Conservation (phyloP, 495 filamentous ascomycete genomes). For the Astrothelium macrocarpum region DNA sequence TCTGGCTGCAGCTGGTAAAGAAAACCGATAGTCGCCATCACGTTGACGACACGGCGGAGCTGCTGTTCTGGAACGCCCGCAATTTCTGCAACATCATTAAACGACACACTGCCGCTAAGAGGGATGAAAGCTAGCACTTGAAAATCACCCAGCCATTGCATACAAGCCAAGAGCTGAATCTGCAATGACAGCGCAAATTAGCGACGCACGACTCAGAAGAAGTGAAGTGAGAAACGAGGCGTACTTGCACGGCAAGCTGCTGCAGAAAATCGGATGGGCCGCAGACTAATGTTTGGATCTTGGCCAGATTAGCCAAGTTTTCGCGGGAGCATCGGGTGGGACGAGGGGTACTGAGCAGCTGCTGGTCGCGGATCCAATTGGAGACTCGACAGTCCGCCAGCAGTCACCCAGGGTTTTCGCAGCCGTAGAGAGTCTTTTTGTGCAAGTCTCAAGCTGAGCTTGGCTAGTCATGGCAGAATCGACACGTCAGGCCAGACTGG, state of each 20-base stretch:
- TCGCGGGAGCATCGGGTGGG: too few relatives aligned
- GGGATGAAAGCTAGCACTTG: slow-evolving; percentile 39
- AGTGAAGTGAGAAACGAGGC: background rate
- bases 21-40: slow-evolving; percentile 33
- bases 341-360: too few relatives aligned
- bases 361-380: too few relatives aligned
- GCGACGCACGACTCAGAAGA: background rate
- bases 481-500: too few relatives aligned
- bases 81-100: slow-evolving; percentile 34
- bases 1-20: slow-evolving; percentile 31
- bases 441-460: too few relatives aligned
- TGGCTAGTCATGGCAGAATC: too few relatives aligned
- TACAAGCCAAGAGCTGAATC: slow-evolving; percentile 34
- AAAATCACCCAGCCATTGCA: slow-evolving; percentile 38
- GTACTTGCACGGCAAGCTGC: slow-evolving; percentile 14
- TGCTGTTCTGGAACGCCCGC: slow-evolving; percentile 29
- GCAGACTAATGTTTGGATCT: slow-evolving; percentile 15
- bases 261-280: slow-evolving; percentile 19
- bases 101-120: slow-evolving; percentile 25
- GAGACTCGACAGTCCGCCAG: too few relatives aligned
- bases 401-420: too few relatives aligned
- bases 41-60: slow-evolving; percentile 30
- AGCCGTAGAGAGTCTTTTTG: too few relatives aligned
- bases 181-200: background rate
- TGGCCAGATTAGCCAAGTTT: too few relatives aligned